Conservation (phyloP, 192 early-diverging fungal genomes). For the Coemansia sp. region DNA sequence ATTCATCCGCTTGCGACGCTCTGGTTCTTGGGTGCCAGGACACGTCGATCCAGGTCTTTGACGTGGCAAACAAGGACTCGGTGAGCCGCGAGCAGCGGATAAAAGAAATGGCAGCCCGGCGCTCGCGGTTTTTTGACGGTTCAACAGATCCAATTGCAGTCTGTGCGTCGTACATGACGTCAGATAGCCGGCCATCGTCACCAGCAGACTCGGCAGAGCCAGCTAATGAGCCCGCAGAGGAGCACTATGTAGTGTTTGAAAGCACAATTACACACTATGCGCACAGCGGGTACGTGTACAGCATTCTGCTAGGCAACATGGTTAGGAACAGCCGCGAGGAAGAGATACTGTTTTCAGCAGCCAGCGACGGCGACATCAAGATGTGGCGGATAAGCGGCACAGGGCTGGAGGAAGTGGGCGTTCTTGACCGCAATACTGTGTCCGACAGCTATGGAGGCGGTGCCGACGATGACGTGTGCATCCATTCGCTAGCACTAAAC, state of each 20-base stretch:
- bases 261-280: constrained; percentile 59
- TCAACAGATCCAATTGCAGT: constrained; percentile 12
- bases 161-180: constrained; percentile 23
- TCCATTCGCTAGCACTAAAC: constrained; percentile 64
- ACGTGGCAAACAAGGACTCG: constrained; percentile 22
- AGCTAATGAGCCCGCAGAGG: constrained; percentile 10
- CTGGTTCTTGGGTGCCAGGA: constrained; percentile 77
- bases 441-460: constrained; percentile 9
- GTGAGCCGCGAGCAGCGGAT: constrained; percentile 4
- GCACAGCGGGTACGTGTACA: constrained; percentile 76
- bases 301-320: constrained; percentile 53
- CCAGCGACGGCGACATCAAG: constrained; percentile 69
- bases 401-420: constrained; percentile 25
- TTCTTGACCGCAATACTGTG: constrained; percentile 24
- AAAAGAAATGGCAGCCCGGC: constrained; percentile 23
- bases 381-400: constrained; percentile 37
- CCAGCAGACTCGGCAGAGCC: constrained; percentile 16
- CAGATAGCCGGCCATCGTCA: constrained; percentile 12
- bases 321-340: neutral
- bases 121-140: constrained; percentile 42
- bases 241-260: constrained; percentile 63
- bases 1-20: constrained; percentile 54
- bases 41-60: constrained; percentile 68
- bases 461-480: constrained; percentile 51
- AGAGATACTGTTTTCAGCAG: constrained; percentile 51